phyloP scores from a whole-genome alignment of 2,329 filamentous ascomycete species.

The Alternaria sp. region DNA sequence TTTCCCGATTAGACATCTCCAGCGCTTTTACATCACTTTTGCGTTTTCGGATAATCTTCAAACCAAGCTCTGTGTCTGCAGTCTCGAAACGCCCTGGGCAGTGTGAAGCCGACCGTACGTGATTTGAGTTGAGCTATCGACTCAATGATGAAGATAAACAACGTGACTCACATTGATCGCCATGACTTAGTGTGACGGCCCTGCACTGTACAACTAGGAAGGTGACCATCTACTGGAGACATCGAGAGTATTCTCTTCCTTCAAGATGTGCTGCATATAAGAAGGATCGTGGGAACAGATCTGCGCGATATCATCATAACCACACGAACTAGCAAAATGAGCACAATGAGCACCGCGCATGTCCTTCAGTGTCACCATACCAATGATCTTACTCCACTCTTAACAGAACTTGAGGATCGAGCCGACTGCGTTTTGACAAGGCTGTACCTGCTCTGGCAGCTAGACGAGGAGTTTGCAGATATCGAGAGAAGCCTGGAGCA shows the following conservation, averaged over 20 bases:
- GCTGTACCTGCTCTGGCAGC: slow-evolving; percentile 9
- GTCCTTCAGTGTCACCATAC: not conserved
- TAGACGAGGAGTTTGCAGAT: not conserved
- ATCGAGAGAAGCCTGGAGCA: not conserved
- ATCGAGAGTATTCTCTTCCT: not conserved
- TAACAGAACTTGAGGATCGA: slow-evolving; percentile 8
- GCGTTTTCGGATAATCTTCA: not conserved
- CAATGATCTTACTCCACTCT: not conserved
- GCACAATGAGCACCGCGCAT: not conserved
- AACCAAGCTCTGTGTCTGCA: not conserved
- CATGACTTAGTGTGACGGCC: not conserved
- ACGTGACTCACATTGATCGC: not conserved
- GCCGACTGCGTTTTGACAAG: slow-evolving; percentile 8
- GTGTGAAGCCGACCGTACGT: not conserved
- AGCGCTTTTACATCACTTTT: not conserved
- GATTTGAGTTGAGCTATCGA: not conserved
- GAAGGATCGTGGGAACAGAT: not conserved
- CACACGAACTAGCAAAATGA: not conserved
- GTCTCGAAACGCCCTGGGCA: not conserved
- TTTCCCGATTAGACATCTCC: not conserved
- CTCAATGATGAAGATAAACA: not conserved
- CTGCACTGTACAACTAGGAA: not conserved
- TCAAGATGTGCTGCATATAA: not conserved
- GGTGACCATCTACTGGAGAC: not conserved
- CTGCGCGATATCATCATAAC: not conserved